A percentile compares a stretch with the other conserved stretches of the same genome.
phyloP scores from a whole-genome alignment of 495 filamentous ascomycete genomes.

The Aspergillus cristatus region DNA sequence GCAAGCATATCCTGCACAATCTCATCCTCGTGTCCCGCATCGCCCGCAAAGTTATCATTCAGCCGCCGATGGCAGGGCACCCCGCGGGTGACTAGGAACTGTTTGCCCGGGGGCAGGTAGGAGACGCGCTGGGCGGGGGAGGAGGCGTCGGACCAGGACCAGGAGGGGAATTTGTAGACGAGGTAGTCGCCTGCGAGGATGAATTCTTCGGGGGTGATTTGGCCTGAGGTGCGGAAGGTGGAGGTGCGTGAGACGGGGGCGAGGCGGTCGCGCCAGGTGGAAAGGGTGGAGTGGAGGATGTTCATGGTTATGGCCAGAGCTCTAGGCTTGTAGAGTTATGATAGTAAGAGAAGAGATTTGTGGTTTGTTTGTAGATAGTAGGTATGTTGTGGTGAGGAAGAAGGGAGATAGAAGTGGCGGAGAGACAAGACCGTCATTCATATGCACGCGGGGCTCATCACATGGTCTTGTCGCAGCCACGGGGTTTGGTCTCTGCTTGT shows the following conservation, averaged over 20 bases:
- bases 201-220: slow-evolving; percentile 98
- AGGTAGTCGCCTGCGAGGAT: slow-evolving; percentile 93
- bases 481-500: no score
- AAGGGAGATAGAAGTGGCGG: not conserved
- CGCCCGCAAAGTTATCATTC: slow-evolving; percentile 86
- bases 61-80: slow-evolving; percentile 88
- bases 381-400: not conserved
- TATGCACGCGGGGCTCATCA: no score
- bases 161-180: slow-evolving; percentile 97
- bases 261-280: slow-evolving; percentile 79
- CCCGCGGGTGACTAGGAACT: slow-evolving; percentile 89
- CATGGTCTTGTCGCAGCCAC: no score
- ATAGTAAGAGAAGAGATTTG: no score
- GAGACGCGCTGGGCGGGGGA: slow-evolving; percentile 62
- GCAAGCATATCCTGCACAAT: slow-evolving; percentile 70
- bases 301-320: slow-evolving; percentile 39
- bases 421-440: no score
- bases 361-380: not conserved
- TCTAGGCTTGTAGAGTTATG: no score
- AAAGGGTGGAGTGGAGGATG: slow-evolving; percentile 70
- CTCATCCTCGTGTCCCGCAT: slow-evolving; percentile 74
- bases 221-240: slow-evolving; percentile 84
- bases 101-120: slow-evolving; percentile 83
- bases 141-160: slow-evolving; percentile 92
- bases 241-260: slow-evolving; percentile 81